Evolutionary conservation across 2,329 filamentous ascomycete species (phyloP), one percentile per base, ranked within the genome.

Genomic region (Fusarium redolens): DNA sequence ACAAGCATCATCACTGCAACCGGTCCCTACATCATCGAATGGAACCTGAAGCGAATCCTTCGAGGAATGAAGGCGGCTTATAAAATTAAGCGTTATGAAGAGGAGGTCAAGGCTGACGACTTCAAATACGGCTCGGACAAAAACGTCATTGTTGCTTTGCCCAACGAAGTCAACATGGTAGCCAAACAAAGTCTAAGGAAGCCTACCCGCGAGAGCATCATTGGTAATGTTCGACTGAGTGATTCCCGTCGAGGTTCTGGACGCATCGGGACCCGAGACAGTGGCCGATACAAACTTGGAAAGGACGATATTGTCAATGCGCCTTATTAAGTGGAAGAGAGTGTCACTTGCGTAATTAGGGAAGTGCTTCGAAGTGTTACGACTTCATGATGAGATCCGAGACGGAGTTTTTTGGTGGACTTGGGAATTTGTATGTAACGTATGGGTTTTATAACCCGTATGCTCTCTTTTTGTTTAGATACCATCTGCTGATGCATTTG

Each of bases 121-220:
- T 99, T 99, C 90, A 95, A 96, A 78, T 99, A 95, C 79, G 96
- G 96, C 51, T 95, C 92, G 9, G 96, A 99, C 82, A 97, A 97
- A 89, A 98, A 98, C 78, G 94, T 99, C 77, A 97, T 99, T 78
- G 96, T 99, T 40, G 96, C 96, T 2, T 85, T 99, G 72, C 95
- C 96, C 4, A 97, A 99, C 80, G 95, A 98, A 82, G 96, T 99
- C 75, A 97, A 98, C 82, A 98, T 98, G 95, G 94, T 99, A 17
- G 92, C 92, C 50, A 95, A 96, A 82, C 89, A 92, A 76, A 92
- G 91, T 64, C 89, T 99, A 79, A 94, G 94, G 86, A 92, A 92
- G 78, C 95, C 96, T 3, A 98, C 96, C 2, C 87, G 96, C 41
- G 95, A 99, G 85, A 98, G 95, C 81, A 98, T 99, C 81, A 93